These are phyloP conservation scores for Viola pubescens DNA, from an alignment of 441 rosid genomes.

Conservation along the genomic window DNA sequence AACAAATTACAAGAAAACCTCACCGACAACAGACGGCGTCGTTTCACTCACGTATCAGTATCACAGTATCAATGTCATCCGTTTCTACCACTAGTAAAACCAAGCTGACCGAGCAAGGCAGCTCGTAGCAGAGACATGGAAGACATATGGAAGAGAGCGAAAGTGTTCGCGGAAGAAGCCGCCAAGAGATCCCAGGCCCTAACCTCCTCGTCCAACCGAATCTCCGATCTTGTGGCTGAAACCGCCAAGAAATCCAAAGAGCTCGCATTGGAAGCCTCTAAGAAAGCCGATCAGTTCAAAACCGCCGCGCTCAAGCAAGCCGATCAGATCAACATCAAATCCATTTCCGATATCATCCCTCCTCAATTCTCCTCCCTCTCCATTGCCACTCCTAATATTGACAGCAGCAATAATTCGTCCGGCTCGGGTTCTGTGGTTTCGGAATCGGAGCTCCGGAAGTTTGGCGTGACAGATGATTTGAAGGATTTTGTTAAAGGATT, in stretches of 20 bases:
- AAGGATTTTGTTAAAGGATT: constrained; percentile 58
- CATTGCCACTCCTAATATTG: constrained; percentile 11
- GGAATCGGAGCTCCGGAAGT: constrained; percentile 29
- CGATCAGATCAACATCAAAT: constrained; percentile 46
- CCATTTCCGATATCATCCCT: constrained; percentile 54
- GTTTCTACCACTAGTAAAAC: background rate
- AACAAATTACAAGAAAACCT: too few species aligned
- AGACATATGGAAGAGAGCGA: constrained; percentile 74
- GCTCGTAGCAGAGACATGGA: constrained; percentile 36
- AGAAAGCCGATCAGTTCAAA: constrained; percentile 38
- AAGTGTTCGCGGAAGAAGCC: constrained; percentile 75
- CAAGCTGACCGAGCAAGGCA: too few species aligned
- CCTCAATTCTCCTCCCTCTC: constrained; percentile 50
- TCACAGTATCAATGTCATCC: too few species aligned
- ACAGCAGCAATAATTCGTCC: constrained; percentile 25
- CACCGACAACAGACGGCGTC: too few species aligned
- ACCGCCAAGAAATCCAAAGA: constrained; percentile 49
- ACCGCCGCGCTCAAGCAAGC: constrained; percentile 26
- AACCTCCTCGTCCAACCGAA: constrained; percentile 38
- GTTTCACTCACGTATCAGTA: too few species aligned
- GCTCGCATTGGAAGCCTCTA: constrained; percentile 70
- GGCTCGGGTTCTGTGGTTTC: constrained; percentile 13
- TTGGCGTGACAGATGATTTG: constrained; percentile 64
- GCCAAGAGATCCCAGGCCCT: constrained; percentile 66
- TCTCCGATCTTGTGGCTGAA: constrained; percentile 53